Percentiles rank a stretch among this genome's conserved stretches.
Conservation (phyloP, 2,329 filamentous ascomycete species). For the Penicillium thymicola region DNA sequence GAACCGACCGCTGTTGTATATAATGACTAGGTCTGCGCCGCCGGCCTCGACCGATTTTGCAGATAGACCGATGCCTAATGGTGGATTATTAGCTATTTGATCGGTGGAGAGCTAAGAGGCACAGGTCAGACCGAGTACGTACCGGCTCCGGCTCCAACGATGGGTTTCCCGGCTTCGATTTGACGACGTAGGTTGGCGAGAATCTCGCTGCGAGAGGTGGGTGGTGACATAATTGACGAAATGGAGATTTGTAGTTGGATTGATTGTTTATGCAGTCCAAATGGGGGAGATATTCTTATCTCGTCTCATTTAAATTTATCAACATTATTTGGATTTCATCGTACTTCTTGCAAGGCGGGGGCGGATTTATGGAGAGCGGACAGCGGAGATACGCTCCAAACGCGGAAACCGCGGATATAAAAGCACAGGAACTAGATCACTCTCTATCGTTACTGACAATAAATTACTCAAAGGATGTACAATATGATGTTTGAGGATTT, state of each 20-base stretch:
- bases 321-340: background rate
- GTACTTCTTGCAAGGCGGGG: background rate
- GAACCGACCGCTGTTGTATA: slow-evolving; percentile 70
- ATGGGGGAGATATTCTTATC: background rate
- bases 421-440: too few relatives aligned
- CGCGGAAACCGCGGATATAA: background rate
- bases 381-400: background rate
- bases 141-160: background rate
- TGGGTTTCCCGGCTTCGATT: background rate
- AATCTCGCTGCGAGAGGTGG: background rate
- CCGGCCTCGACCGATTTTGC: slow-evolving; percentile 69
- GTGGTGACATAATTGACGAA: background rate
- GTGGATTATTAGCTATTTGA: background rate
- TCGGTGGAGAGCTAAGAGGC: too few relatives aligned
- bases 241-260: background rate
- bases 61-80: slow-evolving; percentile 63
- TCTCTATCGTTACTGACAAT: background rate
- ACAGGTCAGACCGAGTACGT: background rate
- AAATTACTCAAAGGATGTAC: too few relatives aligned
- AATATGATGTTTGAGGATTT: too few relatives aligned
- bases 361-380: background rate
- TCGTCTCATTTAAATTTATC: background rate
- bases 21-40: slow-evolving; percentile 66
- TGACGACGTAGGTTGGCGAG: background rate
- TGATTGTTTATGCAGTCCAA: too few relatives aligned